Percentiles rank a stretch among this genome's conserved stretches.
phyloP scores from a whole-genome alignment of 2,329 filamentous ascomycete genomes.

The Dactylellina haptotyla region DNA sequence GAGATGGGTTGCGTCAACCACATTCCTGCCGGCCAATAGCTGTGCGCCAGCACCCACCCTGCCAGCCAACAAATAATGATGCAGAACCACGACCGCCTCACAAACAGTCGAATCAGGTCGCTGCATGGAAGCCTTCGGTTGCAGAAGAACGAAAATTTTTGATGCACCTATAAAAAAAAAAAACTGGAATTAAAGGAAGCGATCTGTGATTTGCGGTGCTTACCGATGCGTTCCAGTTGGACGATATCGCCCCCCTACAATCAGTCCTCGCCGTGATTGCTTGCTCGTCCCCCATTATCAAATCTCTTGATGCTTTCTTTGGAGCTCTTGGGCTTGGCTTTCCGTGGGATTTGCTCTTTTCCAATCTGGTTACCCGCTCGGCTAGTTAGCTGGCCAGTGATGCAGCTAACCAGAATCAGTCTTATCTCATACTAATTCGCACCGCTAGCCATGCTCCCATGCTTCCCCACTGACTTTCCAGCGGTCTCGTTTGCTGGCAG shows the following conservation, averaged over 20 bases:
- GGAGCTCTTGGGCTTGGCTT: constrained; percentile 33
- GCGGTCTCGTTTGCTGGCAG: constrained; percentile 48
- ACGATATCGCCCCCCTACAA: no score
- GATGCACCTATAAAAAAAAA: constrained; percentile 29
- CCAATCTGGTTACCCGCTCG: constrained; percentile 46
- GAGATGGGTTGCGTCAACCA: background rate
- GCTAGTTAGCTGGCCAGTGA: constrained; percentile 45
- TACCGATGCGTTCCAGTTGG: constrained; percentile 11
- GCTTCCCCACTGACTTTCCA: constrained; percentile 9
- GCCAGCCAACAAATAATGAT: constrained; percentile 52
- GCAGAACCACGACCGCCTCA: constrained; percentile 50
- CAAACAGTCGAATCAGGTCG: constrained; percentile 36
- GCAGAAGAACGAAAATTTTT: constrained; percentile 14
- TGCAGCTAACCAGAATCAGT: constrained; percentile 51
- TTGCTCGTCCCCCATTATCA: constrained; percentile 32
- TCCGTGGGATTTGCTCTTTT: constrained; percentile 14
- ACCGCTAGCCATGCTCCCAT: no score
- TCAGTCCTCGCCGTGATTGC: background rate
- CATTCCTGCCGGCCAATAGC: constrained; percentile 35
- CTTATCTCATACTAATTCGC: constrained; percentile 22
- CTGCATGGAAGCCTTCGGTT: constrained; percentile 30
- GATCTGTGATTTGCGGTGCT: constrained; percentile 21
- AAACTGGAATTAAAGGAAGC: background rate
- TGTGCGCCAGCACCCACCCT: constrained; percentile 50
- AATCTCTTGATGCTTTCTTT: constrained; percentile 26